Evolutionary conservation across 2,329 filamentous ascomycete genomes (phyloP).

Genomic region (Diplodia mutila): DNA sequence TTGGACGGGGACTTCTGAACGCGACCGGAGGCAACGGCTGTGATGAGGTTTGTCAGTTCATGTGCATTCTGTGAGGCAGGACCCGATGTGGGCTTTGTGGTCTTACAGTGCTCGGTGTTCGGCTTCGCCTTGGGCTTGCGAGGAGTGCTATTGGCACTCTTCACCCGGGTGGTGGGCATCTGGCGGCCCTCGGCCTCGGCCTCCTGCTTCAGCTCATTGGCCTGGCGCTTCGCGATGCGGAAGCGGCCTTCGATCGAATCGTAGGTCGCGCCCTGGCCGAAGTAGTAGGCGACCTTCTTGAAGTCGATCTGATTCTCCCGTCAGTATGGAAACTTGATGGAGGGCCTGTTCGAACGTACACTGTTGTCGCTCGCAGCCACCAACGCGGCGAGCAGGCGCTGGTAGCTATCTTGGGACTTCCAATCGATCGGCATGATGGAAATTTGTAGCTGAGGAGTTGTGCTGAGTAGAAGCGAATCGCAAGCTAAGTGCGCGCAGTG

Average conservation of each 20-base stretch:
- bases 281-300: slow-evolving; percentile 48
- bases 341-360: slow-evolving; percentile 31
- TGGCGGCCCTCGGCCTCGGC: slow-evolving; percentile 27
- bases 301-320: slow-evolving; percentile 48
- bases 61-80: neutral
- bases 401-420: slow-evolving; percentile 40
- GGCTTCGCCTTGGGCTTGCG: slow-evolving; percentile 30
- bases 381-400: slow-evolving; percentile 47
- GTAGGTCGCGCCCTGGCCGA: slow-evolving; percentile 52
- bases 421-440: slow-evolving; percentile 42
- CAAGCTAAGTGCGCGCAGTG: neutral
- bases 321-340: neutral
- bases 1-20: slow-evolving; percentile 16
- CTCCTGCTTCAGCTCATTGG: slow-evolving; percentile 41
- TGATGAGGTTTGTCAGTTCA: neutral
- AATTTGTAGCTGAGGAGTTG: neutral
- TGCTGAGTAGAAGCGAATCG: neutral
- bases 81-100: too few relatives aligned
- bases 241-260: slow-evolving; percentile 54
- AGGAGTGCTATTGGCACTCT: slow-evolving; percentile 26
- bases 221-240: slow-evolving; percentile 49
- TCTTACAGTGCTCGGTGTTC: neutral
- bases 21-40: slow-evolving; percentile 7
- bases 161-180: slow-evolving; percentile 25
- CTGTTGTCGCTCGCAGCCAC: slow-evolving; percentile 41